Evolutionary conservation across 139 green algal genomes (phyloP), one percentile per base, ranked within the genome.

Genomic region (Spirogloea muscicola): DNA sequence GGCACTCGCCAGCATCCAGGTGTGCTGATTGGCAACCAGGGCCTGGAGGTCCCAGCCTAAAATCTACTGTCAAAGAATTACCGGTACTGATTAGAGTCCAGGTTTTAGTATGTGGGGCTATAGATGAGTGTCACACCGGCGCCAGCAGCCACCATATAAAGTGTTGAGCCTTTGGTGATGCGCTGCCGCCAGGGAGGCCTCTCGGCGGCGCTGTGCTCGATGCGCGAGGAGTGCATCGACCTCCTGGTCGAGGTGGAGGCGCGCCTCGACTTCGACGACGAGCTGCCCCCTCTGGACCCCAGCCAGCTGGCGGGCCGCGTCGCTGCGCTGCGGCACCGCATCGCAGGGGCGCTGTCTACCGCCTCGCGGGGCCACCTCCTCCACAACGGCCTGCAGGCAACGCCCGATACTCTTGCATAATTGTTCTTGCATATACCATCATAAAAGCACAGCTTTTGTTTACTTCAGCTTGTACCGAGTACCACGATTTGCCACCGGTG

Each of bases 221-320:
- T 94, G 66, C 75, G 92, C 16, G 34, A 29, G 1, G 73, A 76
- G 4, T 87, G 86, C 52, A 68, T 98, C 27, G 82, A 88, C 9
- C 59, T 97, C 40, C 83, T 97, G 10, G 88, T 85, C 4, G 91
- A 97, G 84, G 59, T 97, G 36, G 93, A 97, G 76, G 91, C 88
- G 58, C 81, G 82, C 48, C 52, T 88, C 25, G 84, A 88, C 59
- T 98, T 98, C 86, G 94, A 98, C 34, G 94, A 98, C 37, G 94
- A 98, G 62, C 74, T 98, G 58, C 89, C 88, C 0, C 78, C 85
- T 0, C 43, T 97, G 55, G 90, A 96, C 44, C 40, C 70, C 3
- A 44, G 59, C 2, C 48, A 65, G 29, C 60, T 96, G 21, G 51
- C 68, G 10, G 18, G 31, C 0, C 77, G 85, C 18, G 72, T 92